Base-by-base conservation (phyloP, 805 yeast species). In the Candida mattraensis region DNA sequence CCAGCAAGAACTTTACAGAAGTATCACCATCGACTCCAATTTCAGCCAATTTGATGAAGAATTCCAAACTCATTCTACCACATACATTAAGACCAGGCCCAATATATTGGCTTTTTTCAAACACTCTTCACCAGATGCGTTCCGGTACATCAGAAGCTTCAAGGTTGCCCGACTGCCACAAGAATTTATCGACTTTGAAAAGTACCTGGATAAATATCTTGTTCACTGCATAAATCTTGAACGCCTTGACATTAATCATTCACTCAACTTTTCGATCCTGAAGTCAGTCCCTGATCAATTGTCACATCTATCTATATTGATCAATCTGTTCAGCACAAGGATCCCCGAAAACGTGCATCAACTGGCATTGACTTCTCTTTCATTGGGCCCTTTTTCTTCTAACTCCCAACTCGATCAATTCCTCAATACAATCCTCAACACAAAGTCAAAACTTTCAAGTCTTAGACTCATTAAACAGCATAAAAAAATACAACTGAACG, bases 101-200 rank as follows among this genome's bases (percentile, higher is more conserved):
- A 51, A 50, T 22, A 39, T 48, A 8, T 9, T 28, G 3, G 28
- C 33, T 1, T 41, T 53, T 13, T 33, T 44, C 27, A 28, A 24
- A 4, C 20, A 19, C 2, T 15, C 19, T 15, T 1, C 19, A 10
- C 4, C 11, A 7, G 22, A 30, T 28, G 28, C 47, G 32, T 16
- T 51, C 6, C 23, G 35, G 24, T 17, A 42, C 17, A 36, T 47
- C 31, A 32, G 42, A 5, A 4, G 22, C 5, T 38, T 58, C 14
- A 21, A 28, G 4, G 50, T 56, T 3, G 41, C 41, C 2, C 33
- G 39, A 19, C 29, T 53, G 10, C 60, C 60, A 11, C 37, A 39
- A 12, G 61, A 58, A 23, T 55, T 55, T 34, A 53, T 55, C 16
- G 56, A 56, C 19, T 50, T 58, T 25, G 58, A 56, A 25, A 25